These are phyloP conservation scores for Coprinopsis marcescibilis DNA, from an alignment of 768 basidiomycete genomes.

Conservation along the genomic window DNA sequence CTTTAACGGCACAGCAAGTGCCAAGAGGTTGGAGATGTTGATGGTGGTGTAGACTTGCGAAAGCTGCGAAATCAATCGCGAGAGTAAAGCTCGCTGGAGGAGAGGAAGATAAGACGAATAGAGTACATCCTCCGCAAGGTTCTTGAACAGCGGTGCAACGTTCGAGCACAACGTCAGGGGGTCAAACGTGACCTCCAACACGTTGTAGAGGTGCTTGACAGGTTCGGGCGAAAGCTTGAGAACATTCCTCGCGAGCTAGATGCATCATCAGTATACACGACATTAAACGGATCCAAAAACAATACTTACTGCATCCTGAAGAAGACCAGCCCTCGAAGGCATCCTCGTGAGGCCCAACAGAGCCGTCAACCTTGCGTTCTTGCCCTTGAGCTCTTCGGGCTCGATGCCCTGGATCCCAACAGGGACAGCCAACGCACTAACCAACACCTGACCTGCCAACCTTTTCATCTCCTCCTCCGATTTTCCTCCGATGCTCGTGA, in stretches of 20 bases:
- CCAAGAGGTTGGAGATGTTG: conserved; percentile 69
- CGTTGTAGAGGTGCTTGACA: conserved; percentile 76
- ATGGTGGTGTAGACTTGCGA: conserved; percentile 90
- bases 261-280: conserved; percentile 2
- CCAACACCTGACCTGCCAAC: conserved; percentile 86
- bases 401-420: conserved; percentile 55
- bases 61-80: conserved; percentile 85
- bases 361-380: conserved; percentile 73
- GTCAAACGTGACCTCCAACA: conserved; percentile 91
- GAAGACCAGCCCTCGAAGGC: conserved; percentile 81
- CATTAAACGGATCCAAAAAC: conserved; percentile 4
- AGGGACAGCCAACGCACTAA: conserved; percentile 90
- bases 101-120: conserved; percentile 85
- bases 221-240: conserved; percentile 70
- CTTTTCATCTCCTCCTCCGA: conserved; percentile 72
- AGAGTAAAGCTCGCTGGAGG: conserved; percentile 85
- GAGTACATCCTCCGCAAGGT: conserved; percentile 31
- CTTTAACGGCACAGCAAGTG: conserved; percentile 72
- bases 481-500: conserved; percentile 67
- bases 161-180: conserved; percentile 78
- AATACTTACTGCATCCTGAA: conserved; percentile 76
- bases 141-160: conserved; percentile 71
- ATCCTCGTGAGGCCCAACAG: conserved; percentile 78
- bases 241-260: conserved; percentile 73
- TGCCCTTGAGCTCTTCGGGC: conserved; percentile 47